phyloP scores from a whole-genome alignment of 2,329 filamentous ascomycete genomes.

The Colletotrichum orbiculare region DNA sequence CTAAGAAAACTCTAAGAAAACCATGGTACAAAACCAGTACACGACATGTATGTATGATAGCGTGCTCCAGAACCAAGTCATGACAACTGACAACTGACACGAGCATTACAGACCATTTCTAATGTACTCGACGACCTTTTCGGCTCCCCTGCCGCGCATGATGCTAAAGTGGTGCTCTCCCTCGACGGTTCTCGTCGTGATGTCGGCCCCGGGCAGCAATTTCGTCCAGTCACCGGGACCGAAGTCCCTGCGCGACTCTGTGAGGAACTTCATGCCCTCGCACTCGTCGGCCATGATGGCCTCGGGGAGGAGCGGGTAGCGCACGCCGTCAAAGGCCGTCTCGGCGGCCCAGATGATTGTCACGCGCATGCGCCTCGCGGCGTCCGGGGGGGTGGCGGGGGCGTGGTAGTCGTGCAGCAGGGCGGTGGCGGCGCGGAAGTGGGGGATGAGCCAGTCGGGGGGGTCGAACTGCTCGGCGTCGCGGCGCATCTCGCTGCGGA shows the following conservation, averaged over 20 bases:
- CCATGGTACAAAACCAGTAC: no score
- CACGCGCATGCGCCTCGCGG: conserved; percentile 67
- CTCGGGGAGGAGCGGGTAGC: conserved; percentile 70
- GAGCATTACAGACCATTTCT: background rate
- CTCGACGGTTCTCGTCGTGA: conserved; percentile 72
- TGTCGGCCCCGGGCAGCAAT: conserved; percentile 69
- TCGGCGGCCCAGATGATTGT: conserved; percentile 78
- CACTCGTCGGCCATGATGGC: conserved; percentile 63
- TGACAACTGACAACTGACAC: no score
- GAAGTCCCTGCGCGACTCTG: conserved; percentile 79
- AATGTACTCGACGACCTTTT: background rate
- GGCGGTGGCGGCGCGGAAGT: conserved; percentile 76
- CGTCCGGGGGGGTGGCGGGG: conserved; percentile 69
- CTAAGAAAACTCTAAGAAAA: no score
- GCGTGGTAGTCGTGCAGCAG: conserved; percentile 71
- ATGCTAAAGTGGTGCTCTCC: conserved; percentile 79
- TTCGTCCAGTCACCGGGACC: conserved; percentile 76
- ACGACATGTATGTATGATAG: no score
- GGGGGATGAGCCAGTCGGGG: conserved; percentile 77
- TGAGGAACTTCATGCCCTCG: conserved; percentile 61
- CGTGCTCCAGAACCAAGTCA: no score
- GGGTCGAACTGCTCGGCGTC: conserved; percentile 57
- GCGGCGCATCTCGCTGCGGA: conserved; percentile 61
- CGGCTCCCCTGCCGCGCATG: conserved; percentile 69
- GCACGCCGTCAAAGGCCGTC: conserved; percentile 74